Evolutionary conservation across 345 rosid species (phyloP), one percentile per base, ranked within the genome.

Genomic region (Acer campestre): DNA sequence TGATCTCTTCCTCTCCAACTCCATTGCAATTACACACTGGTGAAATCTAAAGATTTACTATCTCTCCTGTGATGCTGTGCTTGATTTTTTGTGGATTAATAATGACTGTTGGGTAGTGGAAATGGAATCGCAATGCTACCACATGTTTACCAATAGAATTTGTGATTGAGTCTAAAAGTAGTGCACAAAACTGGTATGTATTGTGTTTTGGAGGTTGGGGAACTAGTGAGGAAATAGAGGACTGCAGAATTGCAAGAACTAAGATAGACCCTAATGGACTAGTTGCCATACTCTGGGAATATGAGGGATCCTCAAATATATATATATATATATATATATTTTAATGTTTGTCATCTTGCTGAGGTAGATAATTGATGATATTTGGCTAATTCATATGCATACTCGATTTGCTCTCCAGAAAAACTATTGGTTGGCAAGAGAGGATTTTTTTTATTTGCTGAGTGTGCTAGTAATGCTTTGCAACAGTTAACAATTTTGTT

Each of bases 401-500:
- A 10, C 29, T 48, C 31, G 27, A 25, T 74, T 12, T 63, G 23
- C 44, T 46, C 65, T 8, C 29, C 46, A 31, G 69, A 63, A 61
- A 61, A 42, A 14, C 25, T 16, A 40, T 40, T 40, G 51, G 56
- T 23, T 73, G 67, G 56, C 56, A 61, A 42, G 67, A 23, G 42
- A 22, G 10, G n/a, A 61, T 8, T 22, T 27, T 63, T 63, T 11
- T 64, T 46, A 3, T 61, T 29, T 46, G 59, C 17, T 22, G 53
- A 35, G 6, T 61, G 11, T 78, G 62, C 49, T 49, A 59, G 42
- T 55, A 7, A 73, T 25, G 59, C 1, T 73, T 70, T 42, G 11
- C 40, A 8, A 38, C n/a, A 68, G 35, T 66, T 77, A 58, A 46
- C 48, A 29, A 72, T 70, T 44, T 67, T 16, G 23, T 73, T 81